Evolutionary conservation across 2,329 filamentous ascomycete genomes (phyloP).

Genomic region (Cladosporium austrohemisphaericum): DNA sequence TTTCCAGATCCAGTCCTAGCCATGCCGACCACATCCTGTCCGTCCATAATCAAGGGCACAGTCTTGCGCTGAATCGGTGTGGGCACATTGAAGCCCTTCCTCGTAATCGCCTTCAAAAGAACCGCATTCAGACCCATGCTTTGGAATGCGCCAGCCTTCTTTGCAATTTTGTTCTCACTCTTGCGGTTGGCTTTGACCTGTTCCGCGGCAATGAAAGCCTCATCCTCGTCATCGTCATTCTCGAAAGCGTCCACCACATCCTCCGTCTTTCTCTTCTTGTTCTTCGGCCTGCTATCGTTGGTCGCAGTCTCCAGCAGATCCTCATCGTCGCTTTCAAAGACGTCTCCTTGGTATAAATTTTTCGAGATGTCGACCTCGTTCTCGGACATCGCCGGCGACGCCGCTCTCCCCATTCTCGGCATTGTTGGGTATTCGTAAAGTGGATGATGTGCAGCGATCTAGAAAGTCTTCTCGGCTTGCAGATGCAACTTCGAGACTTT

Average conservation of each 20-base stretch:
- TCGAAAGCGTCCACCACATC: constrained; percentile 25
- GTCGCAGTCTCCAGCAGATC: constrained; percentile 8
- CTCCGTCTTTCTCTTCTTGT: constrained; percentile 17
- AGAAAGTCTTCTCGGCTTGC: not conserved
- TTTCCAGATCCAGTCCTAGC: constrained; percentile 98
- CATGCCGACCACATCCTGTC: constrained; percentile 98
- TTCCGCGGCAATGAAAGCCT: constrained; percentile 82
- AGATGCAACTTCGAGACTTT: no score
- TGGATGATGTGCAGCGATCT: not conserved
- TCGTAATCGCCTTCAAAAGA: constrained; percentile 82
- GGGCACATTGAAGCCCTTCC: constrained; percentile 93
- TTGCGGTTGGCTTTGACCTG: constrained; percentile 89
- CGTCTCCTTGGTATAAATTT: constrained; percentile 58
- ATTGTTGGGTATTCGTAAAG: not conserved
- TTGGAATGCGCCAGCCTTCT: constrained; percentile 96
- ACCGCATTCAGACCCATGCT: constrained; percentile 83
- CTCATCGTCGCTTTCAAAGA: constrained; percentile 52
- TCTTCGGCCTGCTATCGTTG: not conserved
- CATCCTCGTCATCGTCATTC: constrained; percentile 57
- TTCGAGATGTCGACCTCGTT: constrained; percentile 86
- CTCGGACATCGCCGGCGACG: constrained; percentile 81
- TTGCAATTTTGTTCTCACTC: constrained; percentile 73
- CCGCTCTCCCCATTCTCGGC: constrained; percentile 62
- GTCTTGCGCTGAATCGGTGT: constrained; percentile 97
- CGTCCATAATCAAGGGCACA: constrained; percentile 83